Conservation (phyloP, 2,329 filamentous ascomycete species). For the Cercospora beticola region DNA sequence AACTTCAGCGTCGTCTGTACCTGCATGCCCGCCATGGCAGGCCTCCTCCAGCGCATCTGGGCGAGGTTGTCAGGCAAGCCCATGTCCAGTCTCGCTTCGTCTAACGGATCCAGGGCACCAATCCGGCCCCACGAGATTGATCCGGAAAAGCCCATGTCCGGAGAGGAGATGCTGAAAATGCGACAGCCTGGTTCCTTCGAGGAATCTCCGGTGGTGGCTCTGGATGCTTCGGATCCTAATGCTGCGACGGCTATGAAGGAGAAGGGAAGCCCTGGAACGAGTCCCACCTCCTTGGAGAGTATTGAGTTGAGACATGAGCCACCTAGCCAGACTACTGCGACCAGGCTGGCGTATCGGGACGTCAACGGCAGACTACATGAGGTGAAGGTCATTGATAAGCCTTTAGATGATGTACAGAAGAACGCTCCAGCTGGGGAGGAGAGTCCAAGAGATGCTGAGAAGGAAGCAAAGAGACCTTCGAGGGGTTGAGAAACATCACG, state of each 20-base stretch:
- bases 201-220: constrained; percentile 8
- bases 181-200: constrained; percentile 11
- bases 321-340: constrained; percentile 21
- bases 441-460: background rate
- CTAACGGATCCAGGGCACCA: constrained; percentile 20
- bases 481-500: background rate
- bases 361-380: constrained; percentile 23
- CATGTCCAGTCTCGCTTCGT: constrained; percentile 12
- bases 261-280: background rate
- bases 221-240: constrained; percentile 14
- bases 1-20: constrained; percentile 25
- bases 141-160: constrained; percentile 20
- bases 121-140: constrained; percentile 22
- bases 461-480: background rate
- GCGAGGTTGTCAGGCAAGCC: constrained; percentile 22
- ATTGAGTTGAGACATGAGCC: constrained; percentile 24
- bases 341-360: constrained; percentile 24
- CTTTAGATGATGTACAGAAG: constrained; percentile 11
- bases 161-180: constrained; percentile 24
- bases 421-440: background rate
- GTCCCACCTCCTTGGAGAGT: background rate
- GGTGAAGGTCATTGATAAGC: constrained; percentile 26
- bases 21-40: constrained; percentile 26
- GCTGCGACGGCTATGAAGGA: constrained; percentile 16
- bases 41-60: constrained; percentile 22